A percentile compares a stretch with the other conserved stretches of the same genome.
Conservation (phyloP, 2,329 filamentous ascomycete genomes). For the Cercospora nicotianae region DNA sequence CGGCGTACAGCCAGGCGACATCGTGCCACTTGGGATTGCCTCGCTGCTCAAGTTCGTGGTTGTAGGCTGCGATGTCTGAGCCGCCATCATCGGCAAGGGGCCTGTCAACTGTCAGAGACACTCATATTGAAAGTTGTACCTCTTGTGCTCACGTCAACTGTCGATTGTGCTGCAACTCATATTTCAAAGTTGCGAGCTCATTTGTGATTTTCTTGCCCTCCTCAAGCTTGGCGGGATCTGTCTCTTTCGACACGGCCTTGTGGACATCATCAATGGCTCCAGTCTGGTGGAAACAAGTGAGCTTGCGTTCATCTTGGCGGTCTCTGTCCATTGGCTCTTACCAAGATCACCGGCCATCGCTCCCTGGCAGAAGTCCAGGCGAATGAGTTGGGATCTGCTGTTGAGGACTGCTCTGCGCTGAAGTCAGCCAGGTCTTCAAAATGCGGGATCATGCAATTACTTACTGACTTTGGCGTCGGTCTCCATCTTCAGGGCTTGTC, state of each 20-base stretch:
- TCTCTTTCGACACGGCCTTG: slow-evolving; percentile 62
- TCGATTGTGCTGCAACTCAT: slow-evolving; percentile 89
- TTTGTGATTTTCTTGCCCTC: slow-evolving; percentile 88
- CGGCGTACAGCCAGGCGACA: slow-evolving; percentile 82
- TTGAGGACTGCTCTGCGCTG: slow-evolving; percentile 68
- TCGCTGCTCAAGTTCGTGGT: slow-evolving; percentile 75
- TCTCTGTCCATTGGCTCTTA: slow-evolving; percentile 44
- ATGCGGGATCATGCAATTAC: slow-evolving; percentile 32
- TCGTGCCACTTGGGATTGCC: slow-evolving; percentile 78
- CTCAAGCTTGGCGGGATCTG: slow-evolving; percentile 63
- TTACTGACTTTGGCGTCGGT: slow-evolving; percentile 71
- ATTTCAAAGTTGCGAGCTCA: slow-evolving; percentile 79
- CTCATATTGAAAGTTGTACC: too few relatives aligned
- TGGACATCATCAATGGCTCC: slow-evolving; percentile 94
- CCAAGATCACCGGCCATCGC: slow-evolving; percentile 91
- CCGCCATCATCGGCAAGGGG: slow-evolving; percentile 75
- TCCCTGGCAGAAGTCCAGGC: slow-evolving; percentile 80
- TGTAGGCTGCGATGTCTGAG: slow-evolving; percentile 76
- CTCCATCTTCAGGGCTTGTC: slow-evolving; percentile 58
- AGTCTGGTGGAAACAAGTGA: slow-evolving; percentile 57
- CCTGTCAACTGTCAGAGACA: too few relatives aligned
- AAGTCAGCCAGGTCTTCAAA: too few relatives aligned
- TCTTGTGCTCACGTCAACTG: slow-evolving; percentile 52
- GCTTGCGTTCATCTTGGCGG: background rate
- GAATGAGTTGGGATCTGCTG: slow-evolving; percentile 81